Evolutionary conservation across 1,284 basidiomycete genomes (phyloP), one percentile per base, ranked within the genome.

Genomic region (Schizophyllum commune): DNA sequence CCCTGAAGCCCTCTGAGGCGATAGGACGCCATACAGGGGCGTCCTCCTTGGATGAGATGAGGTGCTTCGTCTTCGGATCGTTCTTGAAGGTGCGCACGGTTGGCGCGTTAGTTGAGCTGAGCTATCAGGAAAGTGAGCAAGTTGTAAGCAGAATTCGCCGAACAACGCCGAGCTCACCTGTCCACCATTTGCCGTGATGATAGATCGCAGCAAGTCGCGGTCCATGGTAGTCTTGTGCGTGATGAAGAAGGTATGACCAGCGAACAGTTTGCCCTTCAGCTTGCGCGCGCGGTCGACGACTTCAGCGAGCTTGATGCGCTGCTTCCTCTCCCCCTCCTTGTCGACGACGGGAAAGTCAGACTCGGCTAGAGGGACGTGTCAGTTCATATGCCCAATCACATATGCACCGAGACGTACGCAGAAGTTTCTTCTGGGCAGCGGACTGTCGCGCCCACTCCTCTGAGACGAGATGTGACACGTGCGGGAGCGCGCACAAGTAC

Each of bases 401-500:
- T 47, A 32, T 27, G 51, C 52, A n/a, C 64, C 3, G 52, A 59
- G 32, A 79, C 88, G 64, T 65, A 92, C 92, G 80, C 52, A 92
- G 73, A 4, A 93, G 72, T 52, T 74, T 77, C 58, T 81, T 82
- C 2, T 78, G 77, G 27, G 76, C 76, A 2, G 82, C 80, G 22
- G 83, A 89, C 1, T 81, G 80, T 5, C 73, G 74, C 1, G 88
- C 81, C 92, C 92, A 94, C 51, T 82, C 76, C 63, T 81, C 78
- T 2, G 78, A 81, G 15, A 94, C 72, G 57, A 94, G 77, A 64
- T 77, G 78, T 0, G 87, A 86, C 0, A 79, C 83, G 1, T 72
- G 72, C 0, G 86, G 79, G 66, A 94, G 75, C 0, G 89, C 89
- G 66, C 83, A 85, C 1, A 95, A 77, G 69, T 94, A 89, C 69